These are phyloP conservation scores for Fusarium sp. DNA, from an alignment of 2,329 filamentous ascomycete genomes.

Conservation along the genomic window DNA sequence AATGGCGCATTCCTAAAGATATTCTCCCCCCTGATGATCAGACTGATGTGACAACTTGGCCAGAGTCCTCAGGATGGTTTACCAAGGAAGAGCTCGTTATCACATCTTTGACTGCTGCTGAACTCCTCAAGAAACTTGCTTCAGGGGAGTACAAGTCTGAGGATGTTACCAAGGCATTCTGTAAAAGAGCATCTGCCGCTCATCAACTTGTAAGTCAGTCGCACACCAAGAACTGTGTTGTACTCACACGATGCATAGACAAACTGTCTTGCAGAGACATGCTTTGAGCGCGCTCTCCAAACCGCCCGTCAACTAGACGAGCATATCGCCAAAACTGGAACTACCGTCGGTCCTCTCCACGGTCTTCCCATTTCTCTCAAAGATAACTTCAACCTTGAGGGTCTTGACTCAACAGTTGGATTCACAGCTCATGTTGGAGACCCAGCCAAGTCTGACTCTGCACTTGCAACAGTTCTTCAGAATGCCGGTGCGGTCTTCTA, in stretches of 20 bases:
- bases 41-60: conserved; percentile 64
- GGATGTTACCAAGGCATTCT: conserved; percentile 58
- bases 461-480: conserved; percentile 53
- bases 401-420: conserved; percentile 68
- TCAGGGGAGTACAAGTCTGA: conserved; percentile 49
- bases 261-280: conserved; percentile 62
- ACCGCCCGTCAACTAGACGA: conserved; percentile 59
- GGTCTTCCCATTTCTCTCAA: conserved; percentile 72
- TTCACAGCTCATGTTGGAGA: conserved; percentile 69
- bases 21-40: conserved; percentile 59
- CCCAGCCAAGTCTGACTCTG: conserved; percentile 56
- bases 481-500: conserved; percentile 62
- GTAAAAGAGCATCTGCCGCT: conserved; percentile 61
- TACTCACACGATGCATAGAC: conserved; percentile 39
- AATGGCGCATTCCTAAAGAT: conserved; percentile 63
- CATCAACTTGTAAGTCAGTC: conserved; percentile 54
- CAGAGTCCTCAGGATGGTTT: conserved; percentile 66
- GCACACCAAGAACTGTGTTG: no score
- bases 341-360: conserved; percentile 68
- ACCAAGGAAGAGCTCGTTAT: conserved; percentile 56
- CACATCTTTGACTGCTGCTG: conserved; percentile 54
- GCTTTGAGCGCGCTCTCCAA: conserved; percentile 60
- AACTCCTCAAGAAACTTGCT: conserved; percentile 47
- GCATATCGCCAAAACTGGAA: conserved; percentile 56
- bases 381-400: conserved; percentile 72